Percentiles rank a stretch among this genome's conserved stretches.
Conservation (phyloP, 257 asterid genomes). For the Nicotiana otophora region DNA sequence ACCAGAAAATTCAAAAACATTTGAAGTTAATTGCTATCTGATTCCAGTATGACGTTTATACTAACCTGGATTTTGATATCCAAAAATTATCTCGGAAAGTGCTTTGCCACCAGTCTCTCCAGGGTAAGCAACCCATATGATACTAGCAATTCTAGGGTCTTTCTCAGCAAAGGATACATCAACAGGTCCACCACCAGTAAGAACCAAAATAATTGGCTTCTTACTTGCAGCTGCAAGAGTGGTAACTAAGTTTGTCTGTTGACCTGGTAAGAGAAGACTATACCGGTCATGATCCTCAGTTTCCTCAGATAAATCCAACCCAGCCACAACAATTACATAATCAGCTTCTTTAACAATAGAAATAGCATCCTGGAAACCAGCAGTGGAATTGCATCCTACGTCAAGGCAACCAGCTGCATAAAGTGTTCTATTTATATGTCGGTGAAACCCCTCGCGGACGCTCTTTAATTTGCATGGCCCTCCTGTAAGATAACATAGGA, state of each 20-base stretch:
- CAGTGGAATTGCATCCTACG: conserved; percentile 60
- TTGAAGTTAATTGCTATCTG: background rate
- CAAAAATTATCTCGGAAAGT: conserved; percentile 71
- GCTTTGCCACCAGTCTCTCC: conserved; percentile 92
- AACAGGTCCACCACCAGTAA: conserved; percentile 87
- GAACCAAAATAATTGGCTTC: conserved; percentile 70
- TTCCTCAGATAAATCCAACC: conserved; percentile 84
- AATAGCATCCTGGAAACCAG: conserved; percentile 49
- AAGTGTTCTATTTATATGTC: conserved; percentile 36
- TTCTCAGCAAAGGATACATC: conserved; percentile 68
- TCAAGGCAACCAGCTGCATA: conserved; percentile 71
- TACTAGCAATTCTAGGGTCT: conserved; percentile 60
- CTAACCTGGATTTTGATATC: conserved; percentile 82
- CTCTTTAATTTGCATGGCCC: conserved; percentile 66
- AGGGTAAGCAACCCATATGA: conserved; percentile 94
- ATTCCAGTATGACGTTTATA: background rate
- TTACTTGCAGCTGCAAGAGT: conserved; percentile 56
- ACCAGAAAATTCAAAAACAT: background rate
- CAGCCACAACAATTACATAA: conserved; percentile 63
- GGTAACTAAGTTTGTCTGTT: conserved; percentile 53
- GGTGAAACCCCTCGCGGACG: conserved; percentile 48
- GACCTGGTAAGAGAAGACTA: conserved; percentile 89
- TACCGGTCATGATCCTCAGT: conserved; percentile 80
- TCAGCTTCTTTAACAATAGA: conserved; percentile 57
- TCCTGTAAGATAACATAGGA: conserved; percentile 34